Evolutionary conservation across 1,139 yeast species (phyloP), one percentile per base, ranked within the genome.

Genomic region (Candida glucosophila): DNA sequence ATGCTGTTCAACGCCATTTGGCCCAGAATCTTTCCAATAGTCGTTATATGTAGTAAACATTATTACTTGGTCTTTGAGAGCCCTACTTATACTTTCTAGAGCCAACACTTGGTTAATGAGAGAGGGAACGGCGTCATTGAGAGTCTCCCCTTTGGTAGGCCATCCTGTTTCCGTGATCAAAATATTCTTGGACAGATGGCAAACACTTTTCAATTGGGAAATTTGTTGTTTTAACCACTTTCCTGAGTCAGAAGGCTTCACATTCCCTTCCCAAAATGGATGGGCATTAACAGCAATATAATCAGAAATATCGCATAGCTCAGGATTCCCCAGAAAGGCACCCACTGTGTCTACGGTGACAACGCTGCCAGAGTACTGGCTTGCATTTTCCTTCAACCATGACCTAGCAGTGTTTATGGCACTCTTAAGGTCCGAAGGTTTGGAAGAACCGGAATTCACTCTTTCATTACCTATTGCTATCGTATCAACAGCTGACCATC

Each of bases 231-330:
- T 45, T 43, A 79, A 63, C 85, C 86, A 80, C 13, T 67, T 53
- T 47, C 92, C 93, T 19, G 90, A 72, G 41, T 73, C 61, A 6
- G 57, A 56, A 37, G 90, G 85, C 32, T 54, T 58, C 29, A 78
- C 74, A 44, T 68, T 57, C 47, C 81, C 78, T 53, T 78, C 86
- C 62, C 81, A 80, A 71, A 64, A 80, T 41, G 90, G 80, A 53
- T 80, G 93, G 30, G 81, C 79, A 53, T 79, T 80, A 40, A 78
- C 80, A 16, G 90, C 90, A 55, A 80, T 63, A 65, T 78, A 80
- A 55, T 80, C 92, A 17, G 86, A 77, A 44, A 59, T 54, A 26
- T 64, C 55, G 63, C 93, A 81, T 51, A 80, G 67, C 20, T 58
- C 77, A 34, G 86, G 78, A 68, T 80, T 77, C 57, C 65, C 64